Base-by-base conservation (phyloP, 2,329 filamentous ascomycete species). In the Calonectria pteridis region DNA sequence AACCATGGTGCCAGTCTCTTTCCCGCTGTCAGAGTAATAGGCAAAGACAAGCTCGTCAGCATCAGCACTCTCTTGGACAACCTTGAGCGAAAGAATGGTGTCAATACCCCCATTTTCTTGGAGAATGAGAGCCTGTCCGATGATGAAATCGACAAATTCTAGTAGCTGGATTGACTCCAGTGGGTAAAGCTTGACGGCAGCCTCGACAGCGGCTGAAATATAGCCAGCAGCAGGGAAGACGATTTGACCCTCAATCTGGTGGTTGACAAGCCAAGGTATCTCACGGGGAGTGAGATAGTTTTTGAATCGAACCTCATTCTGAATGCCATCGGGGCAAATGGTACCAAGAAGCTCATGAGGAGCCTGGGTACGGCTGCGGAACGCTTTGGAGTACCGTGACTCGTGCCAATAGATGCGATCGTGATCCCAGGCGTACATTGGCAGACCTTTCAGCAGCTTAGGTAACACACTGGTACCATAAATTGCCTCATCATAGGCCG, bases 171-270 rank as follows among this genome's bases (percentile, higher is more conserved):
- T 55, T 18, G 51, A 55, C 51, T 55, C 51, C 6, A 9, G 7
- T 2, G 29, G 51, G 28, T 55, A 55, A 33, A 55, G 51, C 28
- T 33, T 55, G 1, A 33, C 51, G n/a, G 51, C 51, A 3, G 78
- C 58, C 35, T 86, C 85, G 2, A 85, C 76, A 2, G 81, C 84
- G 80, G 86, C 85, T 2, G 79, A 76, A 0, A 85, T 35, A 65
- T 85, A 87, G 0, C 77, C 84, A 13, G 85, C 82, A 1, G 76
- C 82, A 0, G 87, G 87, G 33, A 87, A 87, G 0, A 88, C 77
- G 18, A 82, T 77, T 14, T 85, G 75, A 0, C 80, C 78, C 18
- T 84, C 79, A 20, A 81, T 28, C 11, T 75, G 69, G 40, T 89
- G 86, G 10, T 86, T 82, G 0, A 74, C 46, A 0, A 88, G 74